Base-by-base conservation (phyloP, 129 eudicot species). In the Sambucus nigra region DNA sequence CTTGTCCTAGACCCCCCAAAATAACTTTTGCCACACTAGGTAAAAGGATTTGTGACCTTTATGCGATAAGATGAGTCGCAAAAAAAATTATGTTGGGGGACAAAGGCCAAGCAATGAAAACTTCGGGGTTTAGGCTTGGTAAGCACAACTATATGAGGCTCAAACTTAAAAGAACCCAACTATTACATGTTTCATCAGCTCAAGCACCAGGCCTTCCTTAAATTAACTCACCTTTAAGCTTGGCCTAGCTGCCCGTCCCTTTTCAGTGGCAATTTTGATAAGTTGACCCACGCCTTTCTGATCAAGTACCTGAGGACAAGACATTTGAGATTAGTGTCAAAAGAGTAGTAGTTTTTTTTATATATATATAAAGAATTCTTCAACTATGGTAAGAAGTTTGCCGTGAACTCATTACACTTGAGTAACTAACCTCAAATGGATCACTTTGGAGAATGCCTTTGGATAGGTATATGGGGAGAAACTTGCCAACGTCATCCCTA, bases 271-370 rank as follows among this genome's bases (percentile, higher is more conserved):
- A 65, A 82, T 81, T 76, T 82, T 86, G 65, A 92, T 64, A 57
- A 92, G 81, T 60, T 92, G 96, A 51, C 99, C 99, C 4, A 92
- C 99, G 17, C 99, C 99, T 53, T 82, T 80, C 60, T 86, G 99
- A 61, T 92, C 99, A 25, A 92, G 82, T 15, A 92, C 99, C 99
- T 92, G 50, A 7, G 27, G 60, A 45, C 47, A 21, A 10, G n/a
- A n/a, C n/a, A 57, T 15, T 3, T 1, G 8, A 35, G 9, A 7
- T 1, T 35, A 35, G 51, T 57, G 51, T 63, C 51, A 56, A 31
- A 53, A 19, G 0, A 29, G 21, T 11, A 52, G n/a, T 17, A 35
- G 3, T 17, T 50, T 40, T 39, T 5, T 59, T 17, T 19, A 45
- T 41, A 13, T 51, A 26, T 26, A 35, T 25, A 46, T 33, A 29